Base-by-base conservation (phyloP, 1,284 basidiomycete species). In the Melampsora americana region DNA sequence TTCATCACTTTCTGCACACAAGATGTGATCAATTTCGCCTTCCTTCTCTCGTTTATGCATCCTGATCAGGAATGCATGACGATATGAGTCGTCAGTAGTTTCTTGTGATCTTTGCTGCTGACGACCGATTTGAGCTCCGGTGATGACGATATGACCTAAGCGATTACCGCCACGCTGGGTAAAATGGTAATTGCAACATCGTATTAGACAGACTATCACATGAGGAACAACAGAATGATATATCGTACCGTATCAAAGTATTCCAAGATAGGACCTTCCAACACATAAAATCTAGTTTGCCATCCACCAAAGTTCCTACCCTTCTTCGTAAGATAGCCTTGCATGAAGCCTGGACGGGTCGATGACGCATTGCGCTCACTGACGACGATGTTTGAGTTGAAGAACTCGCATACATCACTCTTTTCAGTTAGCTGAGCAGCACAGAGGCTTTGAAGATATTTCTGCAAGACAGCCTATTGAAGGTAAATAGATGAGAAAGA, bases 251-350 rank as follows among this genome's bases (percentile, higher is more conserved):
- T 90, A 84, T 98, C 95, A 82, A 92, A 98, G 83, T 97, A 98
- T 82, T 95, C 92, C 78, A 98, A 86, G 0, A 90, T 66, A 86
- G 6, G 92, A 88, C 11, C 93, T 90, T 83, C 79, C 0, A 98
- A 85, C 9, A 96, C 90, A 81, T 98, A 98, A 83, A 90, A 98
- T 61, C 95, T 87, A 42, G 93, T 93, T 82, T 95, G 95, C 94
- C 94, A 96, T 0, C 86, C 92, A 69, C 94, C 94, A 83, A 98
- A 95, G 81, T 93, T 96, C 85, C 96, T 93, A 26, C 95, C 95
- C 79, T 94, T 88, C 84, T 98, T 98, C 35, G 95, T 97, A 64
- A 97, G 85, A 83, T 95, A 98, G 26, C 95, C 95, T 84, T 94
- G 94, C 84, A 93, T 96, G 85, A 91, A 90, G n/a, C 89, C 91